phyloP scores from a whole-genome alignment of 352 stramenopile species.

The Globisporangium spinosum region DNA sequence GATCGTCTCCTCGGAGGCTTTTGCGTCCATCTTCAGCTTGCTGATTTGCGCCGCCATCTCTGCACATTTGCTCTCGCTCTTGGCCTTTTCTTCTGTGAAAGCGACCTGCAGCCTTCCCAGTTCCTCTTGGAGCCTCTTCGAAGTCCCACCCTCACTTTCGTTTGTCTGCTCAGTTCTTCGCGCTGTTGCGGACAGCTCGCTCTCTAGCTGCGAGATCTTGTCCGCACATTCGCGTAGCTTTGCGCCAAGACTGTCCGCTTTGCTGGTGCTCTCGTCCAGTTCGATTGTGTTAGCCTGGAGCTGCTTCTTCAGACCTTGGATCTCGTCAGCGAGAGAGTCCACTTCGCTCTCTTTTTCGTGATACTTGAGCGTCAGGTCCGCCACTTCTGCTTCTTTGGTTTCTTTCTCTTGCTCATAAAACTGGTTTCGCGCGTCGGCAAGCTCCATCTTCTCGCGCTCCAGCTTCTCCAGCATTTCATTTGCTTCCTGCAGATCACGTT shows the following conservation, averaged over 20 bases:
- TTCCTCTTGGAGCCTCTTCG: background rate
- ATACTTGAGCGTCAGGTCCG: conserved; percentile 23
- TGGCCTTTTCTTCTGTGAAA: background rate
- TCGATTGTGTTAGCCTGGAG: conserved; percentile 28
- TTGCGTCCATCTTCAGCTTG: background rate
- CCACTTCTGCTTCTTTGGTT: conserved; percentile 7
- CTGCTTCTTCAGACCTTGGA: conserved; percentile 21
- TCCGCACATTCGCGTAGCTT: background rate
- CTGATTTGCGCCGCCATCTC: conserved; percentile 4
- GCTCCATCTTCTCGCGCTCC: conserved; percentile 7
- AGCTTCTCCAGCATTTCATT: conserved; percentile 17
- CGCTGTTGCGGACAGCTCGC: background rate
- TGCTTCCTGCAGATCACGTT: conserved; percentile 21
- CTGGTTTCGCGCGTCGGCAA: background rate
- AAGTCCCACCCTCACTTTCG: background rate
- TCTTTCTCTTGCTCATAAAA: conserved; percentile 3
- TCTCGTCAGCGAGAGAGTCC: conserved; percentile 25
- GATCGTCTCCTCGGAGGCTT: conserved; percentile 1
- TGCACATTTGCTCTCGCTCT: background rate
- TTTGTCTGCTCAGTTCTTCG: background rate
- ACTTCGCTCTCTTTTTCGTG: conserved; percentile 22
- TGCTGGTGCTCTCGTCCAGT: conserved; percentile 18
- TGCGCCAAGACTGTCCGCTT: conserved; percentile 4
- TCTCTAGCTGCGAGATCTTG: conserved; percentile 1
- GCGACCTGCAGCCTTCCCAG: background rate